Evolutionary conservation across 164 flowering plant species (phyloP), one percentile per base, ranked within the genome.

Genomic region (Stephania yunnanensis): DNA sequence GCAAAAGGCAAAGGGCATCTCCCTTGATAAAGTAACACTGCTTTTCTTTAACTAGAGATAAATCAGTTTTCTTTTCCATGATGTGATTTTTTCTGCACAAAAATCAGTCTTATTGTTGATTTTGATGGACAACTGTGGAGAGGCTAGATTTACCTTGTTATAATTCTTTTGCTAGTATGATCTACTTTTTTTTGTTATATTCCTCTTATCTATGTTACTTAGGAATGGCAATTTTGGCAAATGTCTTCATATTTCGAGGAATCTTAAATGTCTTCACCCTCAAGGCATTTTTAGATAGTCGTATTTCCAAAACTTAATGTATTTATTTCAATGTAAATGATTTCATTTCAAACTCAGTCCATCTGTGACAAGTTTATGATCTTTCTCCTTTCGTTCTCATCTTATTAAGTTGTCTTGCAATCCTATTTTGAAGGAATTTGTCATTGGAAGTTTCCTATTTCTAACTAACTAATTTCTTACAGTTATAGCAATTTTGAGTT

Each of bases 1-100:
- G 68, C 86, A 85, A 10, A 83, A 75, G 63, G 84, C 86, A 69
- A 89, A 88, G 84, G 95, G 85, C 65, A 80, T 90, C 53, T 88
- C 92, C 69, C 86, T 95, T 75, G 86, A 88, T 74, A 89, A 77
- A 88, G 99, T 93, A 84, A 80, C 85, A 58, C 75, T n/a, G 48
- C 36, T 63, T 73, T 61, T 36, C 42, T 46, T 48, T n/a, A 30
- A 66, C 44, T 19, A 64, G 46, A 30, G 29, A 5, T 50, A 8
- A 22, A 10, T 53, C 42, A 46, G 46, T 68, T 30, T 2, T 68
- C n/a, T 46, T 22, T 70, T 70, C 19, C 22, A 31, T 44, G 1
- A 44, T 55, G 52, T 45, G 19, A 71, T 20, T 46, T 52, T 46
- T n/a, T 71, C 9, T 20, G 7, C 12, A 10, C 50, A 10, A 9